phyloP scores from a whole-genome alignment of 140 eudicot genomes.

The Stevia rebaudiana region DNA sequence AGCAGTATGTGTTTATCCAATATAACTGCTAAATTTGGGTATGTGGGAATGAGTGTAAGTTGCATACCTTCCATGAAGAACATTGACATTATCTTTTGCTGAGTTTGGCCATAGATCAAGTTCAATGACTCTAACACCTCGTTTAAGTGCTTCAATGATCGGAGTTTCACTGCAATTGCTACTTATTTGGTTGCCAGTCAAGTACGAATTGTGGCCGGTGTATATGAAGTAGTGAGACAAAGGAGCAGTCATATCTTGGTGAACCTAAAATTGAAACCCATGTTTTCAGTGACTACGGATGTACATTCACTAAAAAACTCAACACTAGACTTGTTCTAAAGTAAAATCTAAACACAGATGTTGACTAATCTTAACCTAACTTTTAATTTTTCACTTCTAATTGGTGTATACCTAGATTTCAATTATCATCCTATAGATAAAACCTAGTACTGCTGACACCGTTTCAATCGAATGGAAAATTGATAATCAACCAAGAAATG shows the following conservation, averaged over 20 bases:
- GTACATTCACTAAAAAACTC: background rate
- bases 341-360: background rate
- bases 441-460: background rate
- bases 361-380: background rate
- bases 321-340: background rate
- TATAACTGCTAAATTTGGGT: background rate
- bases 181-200: conserved; percentile 77
- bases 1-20: background rate
- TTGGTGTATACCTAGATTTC: background rate
- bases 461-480: background rate
- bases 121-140: conserved; percentile 76
- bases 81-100: conserved; percentile 39
- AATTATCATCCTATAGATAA: background rate
- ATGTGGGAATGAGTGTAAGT: background rate
- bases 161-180: conserved; percentile 64
- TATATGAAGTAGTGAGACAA: conserved; percentile 69
- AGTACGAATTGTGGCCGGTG: conserved; percentile 84
- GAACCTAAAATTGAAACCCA: conserved; percentile 39
- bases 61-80: conserved; percentile 71
- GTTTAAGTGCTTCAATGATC: conserved; percentile 48
- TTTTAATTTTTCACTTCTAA: background rate
- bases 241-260: conserved; percentile 76
- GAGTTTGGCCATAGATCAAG: conserved; percentile 81
- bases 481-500: background rate
- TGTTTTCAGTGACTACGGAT: background rate